Base-by-base conservation (phyloP, 352 stramenopile species). In the Peronospora belbahrii region DNA sequence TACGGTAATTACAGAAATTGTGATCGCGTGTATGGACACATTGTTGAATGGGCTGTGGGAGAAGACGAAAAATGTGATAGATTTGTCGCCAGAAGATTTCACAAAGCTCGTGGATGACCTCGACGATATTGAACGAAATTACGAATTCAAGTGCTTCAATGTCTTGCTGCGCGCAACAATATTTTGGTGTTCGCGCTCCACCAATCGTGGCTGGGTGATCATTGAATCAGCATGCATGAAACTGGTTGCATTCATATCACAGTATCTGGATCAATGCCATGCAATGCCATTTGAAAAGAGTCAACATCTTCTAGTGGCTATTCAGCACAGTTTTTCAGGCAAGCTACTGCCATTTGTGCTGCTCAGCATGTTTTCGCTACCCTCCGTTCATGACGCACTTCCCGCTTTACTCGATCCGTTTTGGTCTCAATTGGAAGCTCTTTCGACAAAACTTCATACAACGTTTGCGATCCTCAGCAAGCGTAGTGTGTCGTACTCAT, bases 111-210 rank as follows among this genome's bases (percentile, higher is more conserved):
- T 67, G n/a, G 30, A 36, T 2, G 49, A 55, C 11, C 43, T 88
- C 7, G 64, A 81, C 20, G 32, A 56, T 31, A 56, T 94, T 13
- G 65, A 88, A 43, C 37, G 17, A 9, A 75, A 41, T 15, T 51
- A 66, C 33, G 79, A 90, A 34, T 91, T 91, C 48, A 88, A 85
- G 46, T 91, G 77, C 34, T 46, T 94, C 3, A 90, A 90, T 25
- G 60, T 91, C 11, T 56, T 91, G 41, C 34, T 91, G 20, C 82
- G 82, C 5, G 71, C 75, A 6, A 54, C 65, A 13, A 59, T 90
- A n/a, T 91, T 72, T 37, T 94, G 82, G 82, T 88, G 75, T 41
- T 76, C 74, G 2, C 62, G 62, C 28, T 66, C 67, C 2, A 71
- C 52, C 2, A 46, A 53, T 13, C 50, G 65, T 30, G 64, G 75